Base-by-base conservation (phyloP, 768 basidiomycete genomes). In the Leccinum incarnatum region DNA sequence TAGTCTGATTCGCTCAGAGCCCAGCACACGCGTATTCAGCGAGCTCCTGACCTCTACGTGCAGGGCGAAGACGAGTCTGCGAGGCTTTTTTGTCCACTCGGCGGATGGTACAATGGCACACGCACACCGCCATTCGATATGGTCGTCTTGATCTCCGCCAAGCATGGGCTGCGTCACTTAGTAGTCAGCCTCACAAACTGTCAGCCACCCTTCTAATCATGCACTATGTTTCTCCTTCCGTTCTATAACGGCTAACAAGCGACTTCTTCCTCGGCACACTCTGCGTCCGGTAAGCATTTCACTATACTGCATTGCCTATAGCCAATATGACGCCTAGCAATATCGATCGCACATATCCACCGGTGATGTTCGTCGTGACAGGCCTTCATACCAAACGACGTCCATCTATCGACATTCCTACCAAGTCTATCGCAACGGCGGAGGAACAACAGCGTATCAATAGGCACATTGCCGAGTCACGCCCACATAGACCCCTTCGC, bases 321-420 rank as follows among this genome's bases (percentile, higher is more conserved):
- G 49, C 52, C 65, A 23, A 67, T 64, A 36, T 69, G 54, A 67
- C 55, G 29, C 34, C 27, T 52, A 67, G 65, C 53, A 27, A 46
- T 51, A 67, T 62, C 51, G 21, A 45, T 51, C 40, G 53, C 37
- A 42, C 42, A 64, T 48, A 29, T 34, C 15, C 34, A 25, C n/a
- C 3, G 36, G 51, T 56, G 11, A 69, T 69, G 65, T 69, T 69
- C 34, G 60, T 68, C 19, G 65, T 68, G 14, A 53, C 67, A 61
- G 62, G 58, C 15, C 57, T 67, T 42, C 55, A 69, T 25, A 67
- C 62, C 29, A 69, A 69, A 29, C 67, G 68, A 51, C 67, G 58
- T n/a, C 60, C 51, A 0, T 10, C 8, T 3, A 52, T 36, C 15
- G 9, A 19, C 30, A 19, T 48, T 5, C 11, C 11, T 19, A 23